Base-by-base conservation (phyloP, 257 asterid genomes). In the Nicotiana tabacum region DNA sequence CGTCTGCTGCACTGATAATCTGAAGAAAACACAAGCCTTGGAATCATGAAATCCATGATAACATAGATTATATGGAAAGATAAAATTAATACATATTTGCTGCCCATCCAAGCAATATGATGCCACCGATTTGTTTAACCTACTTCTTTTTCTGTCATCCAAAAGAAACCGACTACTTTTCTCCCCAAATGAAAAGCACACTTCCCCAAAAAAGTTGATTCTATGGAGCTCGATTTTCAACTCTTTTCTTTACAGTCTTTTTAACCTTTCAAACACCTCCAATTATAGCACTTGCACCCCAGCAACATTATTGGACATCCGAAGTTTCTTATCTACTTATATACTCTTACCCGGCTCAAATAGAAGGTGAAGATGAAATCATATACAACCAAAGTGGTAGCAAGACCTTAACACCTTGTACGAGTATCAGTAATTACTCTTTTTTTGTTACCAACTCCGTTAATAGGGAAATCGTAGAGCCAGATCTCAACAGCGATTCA, bases 1-100 rank as follows among this genome's bases (percentile, higher is more conserved):
- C 98, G 66, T 92, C 92, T 29, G 98, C 94, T 5, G 95, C 97
- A 82, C 83, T 78, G 85, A 92, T 86, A 82, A 96, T 85, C 99
- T 96, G 96, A 88, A 68, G 43, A 81, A 53, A 66, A 18, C 74
- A 66, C 66, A 81, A 48, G 27, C 78, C 39, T 48, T 17, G 58
- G 56, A 74, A 27, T 51, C 39, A 27, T 48, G 27, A 74, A 74
- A 74, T 24, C 27, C 80, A 48, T 74, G 62, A 74, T 48, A 61
- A 74, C 80, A 24, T 15, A 48, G 43, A 51, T 51, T 48, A 48
- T 74, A 27, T 48, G 62, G 27, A 27, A 74, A 74, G 62, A 48
- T 37, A 13, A 29, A 74, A 51, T 0, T 10, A 48, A 51, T 74
- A 48, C 64, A 74, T 51, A 74, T 74, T 74, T 74, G 39, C 29